Conservation (phyloP, 164 flowering plant genomes). For the Chimonanthus praecox region DNA sequence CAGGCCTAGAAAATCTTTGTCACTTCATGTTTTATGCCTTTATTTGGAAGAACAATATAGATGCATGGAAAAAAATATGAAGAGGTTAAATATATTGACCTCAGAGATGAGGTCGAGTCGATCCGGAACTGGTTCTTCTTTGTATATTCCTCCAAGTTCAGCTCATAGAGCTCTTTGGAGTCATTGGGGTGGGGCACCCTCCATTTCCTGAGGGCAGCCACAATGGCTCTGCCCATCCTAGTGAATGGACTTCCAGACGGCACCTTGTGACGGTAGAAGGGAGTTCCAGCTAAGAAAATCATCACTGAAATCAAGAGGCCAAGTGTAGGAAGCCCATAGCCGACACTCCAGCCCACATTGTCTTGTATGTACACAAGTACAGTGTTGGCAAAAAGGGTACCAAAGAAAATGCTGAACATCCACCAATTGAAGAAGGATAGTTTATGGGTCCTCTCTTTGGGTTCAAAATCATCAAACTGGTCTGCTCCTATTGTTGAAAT, state of each 20-base stretch:
- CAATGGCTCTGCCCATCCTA: constrained; percentile 23
- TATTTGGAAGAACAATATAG: too few species aligned
- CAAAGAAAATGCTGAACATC: constrained; percentile 31
- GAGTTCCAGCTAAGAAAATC: constrained; percentile 24
- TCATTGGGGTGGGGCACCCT: constrained; percentile 18
- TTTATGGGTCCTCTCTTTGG: constrained; percentile 19
- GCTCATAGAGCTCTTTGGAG: constrained; percentile 28
- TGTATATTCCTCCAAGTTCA: constrained; percentile 19
- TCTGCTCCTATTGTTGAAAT: constrained; percentile 27
- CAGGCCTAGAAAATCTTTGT: too few species aligned
- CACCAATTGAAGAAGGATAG: constrained; percentile 36
- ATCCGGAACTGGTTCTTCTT: constrained; percentile 15
- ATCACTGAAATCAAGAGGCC: constrained; percentile 19
- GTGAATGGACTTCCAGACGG: constrained; percentile 30
- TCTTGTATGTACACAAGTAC: constrained; percentile 30
- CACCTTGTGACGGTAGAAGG: constrained; percentile 26
- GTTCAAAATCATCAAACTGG: constrained; percentile 26
- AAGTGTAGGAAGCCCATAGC: constrained; percentile 30
- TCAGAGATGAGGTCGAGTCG: constrained; percentile 19
- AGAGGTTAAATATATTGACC: constrained; percentile 9
- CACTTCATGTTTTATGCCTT: too few species aligned
- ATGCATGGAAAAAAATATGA: neutral
- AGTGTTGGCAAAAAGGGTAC: constrained; percentile 26
- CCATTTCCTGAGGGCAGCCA: constrained; percentile 21
- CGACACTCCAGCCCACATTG: constrained; percentile 26